Conservation (phyloP, 768 basidiomycete species). For the Plicaturopsis crispa region DNA sequence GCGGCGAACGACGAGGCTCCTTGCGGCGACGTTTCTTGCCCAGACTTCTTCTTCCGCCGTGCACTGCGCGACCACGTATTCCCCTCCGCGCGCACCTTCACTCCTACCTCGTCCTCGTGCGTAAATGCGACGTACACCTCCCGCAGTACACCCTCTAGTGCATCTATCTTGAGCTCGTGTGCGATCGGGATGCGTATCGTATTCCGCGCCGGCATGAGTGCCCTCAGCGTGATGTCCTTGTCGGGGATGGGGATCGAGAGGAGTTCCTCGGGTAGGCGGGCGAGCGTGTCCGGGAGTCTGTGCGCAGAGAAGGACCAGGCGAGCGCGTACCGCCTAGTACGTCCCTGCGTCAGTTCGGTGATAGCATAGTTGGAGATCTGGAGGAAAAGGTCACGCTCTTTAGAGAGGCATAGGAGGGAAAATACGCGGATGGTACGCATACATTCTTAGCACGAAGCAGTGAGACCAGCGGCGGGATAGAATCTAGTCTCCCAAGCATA, state of each 20-base stretch:
- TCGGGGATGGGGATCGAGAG: background rate
- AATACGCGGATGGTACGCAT: too few relatives aligned
- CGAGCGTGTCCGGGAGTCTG: constrained; percentile 53
- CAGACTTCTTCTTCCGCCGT: constrained; percentile 35
- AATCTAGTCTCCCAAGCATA: constrained; percentile 83
- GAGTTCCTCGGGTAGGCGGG: background rate
- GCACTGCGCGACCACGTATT: constrained; percentile 69
- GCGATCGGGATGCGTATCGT: constrained; percentile 36
- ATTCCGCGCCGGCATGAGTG: constrained; percentile 52
- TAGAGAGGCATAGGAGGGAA: too few relatives aligned
- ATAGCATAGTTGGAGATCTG: constrained; percentile 86
- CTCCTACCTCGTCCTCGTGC: background rate
- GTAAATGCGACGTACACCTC: constrained; percentile 8
- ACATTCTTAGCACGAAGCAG: too few relatives aligned
- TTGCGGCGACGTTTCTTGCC: constrained; percentile 2
- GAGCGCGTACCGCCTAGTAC: constrained; percentile 88
- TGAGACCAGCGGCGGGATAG: constrained; percentile 54
- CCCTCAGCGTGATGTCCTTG: constrained; percentile 31
- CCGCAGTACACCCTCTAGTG: constrained; percentile 23
- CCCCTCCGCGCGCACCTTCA: constrained; percentile 21
- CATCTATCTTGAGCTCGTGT: constrained; percentile 6
- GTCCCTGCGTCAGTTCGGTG: constrained; percentile 77
- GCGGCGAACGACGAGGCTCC: background rate
- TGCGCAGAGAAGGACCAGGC: constrained; percentile 71
- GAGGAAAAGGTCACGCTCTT: background rate